These are phyloP conservation scores for Crithidia fasciculata DNA, from an alignment of 208 protist genomes.

Conservation along the genomic window DNA sequence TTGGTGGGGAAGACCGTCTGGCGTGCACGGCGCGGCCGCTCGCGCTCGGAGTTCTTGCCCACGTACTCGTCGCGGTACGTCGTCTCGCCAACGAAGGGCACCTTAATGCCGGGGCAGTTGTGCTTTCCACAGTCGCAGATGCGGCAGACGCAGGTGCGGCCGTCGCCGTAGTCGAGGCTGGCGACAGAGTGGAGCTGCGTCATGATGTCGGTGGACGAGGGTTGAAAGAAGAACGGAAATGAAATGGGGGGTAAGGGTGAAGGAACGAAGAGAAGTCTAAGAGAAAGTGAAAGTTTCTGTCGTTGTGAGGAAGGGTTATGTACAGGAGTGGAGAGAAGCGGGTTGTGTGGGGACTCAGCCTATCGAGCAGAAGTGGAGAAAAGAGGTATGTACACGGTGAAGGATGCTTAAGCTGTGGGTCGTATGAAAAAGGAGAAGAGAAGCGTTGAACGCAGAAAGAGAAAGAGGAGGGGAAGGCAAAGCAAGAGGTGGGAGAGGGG, in stretches of 20 bases:
- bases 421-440: too few relatives aligned
- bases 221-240: neutral
- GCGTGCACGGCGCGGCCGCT: conserved; percentile 43
- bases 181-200: conserved; percentile 88
- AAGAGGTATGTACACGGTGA: too few relatives aligned
- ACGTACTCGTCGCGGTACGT: conserved; percentile 90
- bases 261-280: neutral
- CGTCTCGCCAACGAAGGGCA: conserved; percentile 85
- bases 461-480: too few relatives aligned
- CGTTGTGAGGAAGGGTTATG: too few relatives aligned
- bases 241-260: neutral
- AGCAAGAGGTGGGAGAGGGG: too few relatives aligned
- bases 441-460: too few relatives aligned
- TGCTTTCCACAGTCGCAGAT: conserved; percentile 91
- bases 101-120: conserved; percentile 72
- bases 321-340: too few relatives aligned
- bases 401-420: too few relatives aligned
- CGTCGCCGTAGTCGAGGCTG: conserved; percentile 90
- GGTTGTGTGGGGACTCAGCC: too few relatives aligned
- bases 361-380: too few relatives aligned
- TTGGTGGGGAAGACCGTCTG: conserved; percentile 71
- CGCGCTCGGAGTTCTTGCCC: conserved; percentile 71
- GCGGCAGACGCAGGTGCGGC: conserved; percentile 87
- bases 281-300: too few relatives aligned
- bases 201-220: conserved; percentile 37